Base-by-base conservation (phyloP, 2,329 filamentous ascomycete genomes). In the Botrytis fragariae region DNA sequence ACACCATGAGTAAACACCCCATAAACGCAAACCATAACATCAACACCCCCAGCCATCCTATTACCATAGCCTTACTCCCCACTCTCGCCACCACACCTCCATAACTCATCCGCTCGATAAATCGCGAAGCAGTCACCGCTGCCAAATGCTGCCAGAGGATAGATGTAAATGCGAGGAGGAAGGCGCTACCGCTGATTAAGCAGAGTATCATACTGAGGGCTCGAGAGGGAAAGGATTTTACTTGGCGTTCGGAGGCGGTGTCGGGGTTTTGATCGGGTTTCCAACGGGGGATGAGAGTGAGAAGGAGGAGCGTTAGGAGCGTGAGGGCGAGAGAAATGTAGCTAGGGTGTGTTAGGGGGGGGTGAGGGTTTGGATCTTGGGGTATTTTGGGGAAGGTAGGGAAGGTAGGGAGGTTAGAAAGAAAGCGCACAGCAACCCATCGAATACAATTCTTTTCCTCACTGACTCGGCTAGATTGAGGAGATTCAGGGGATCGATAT, bases 1-100 rank as follows among this genome's bases (percentile, higher is more conserved):
- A 62, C 25, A 42, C 37, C 60, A 62, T 62, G 14, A 42, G 59
- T 61, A 61, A 39, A 61, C 59, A 61, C 32, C 35, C 59, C 59
- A 39, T 39, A 39, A 39, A 61, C 22, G 59, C 35, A 6, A 61
- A 61, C 59, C 59, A 61, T 20, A 61, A 14, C 35, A 61, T 61
- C 35, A 61, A 61, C 0, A 61, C 59, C 20, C 35, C 59, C 35
- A 61, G 22, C 59, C 59, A 61, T n/a, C 59, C 59, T 61, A 61
- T 35, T 1, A 61, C 35, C 35, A 37, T 61, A 61, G 59, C 32
- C 5, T 39, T 39, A 25, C 1, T 39, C 9, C 20, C 35, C 20
- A 61, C 59, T 25, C 37, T 61, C 22, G 32, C 59, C 22, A 25
- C 35, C 5, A 39, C 20, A 14, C 59, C 6, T 39, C 59, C 59